Conservation (phyloP, 2,329 filamentous ascomycete species). For the Zymoseptoria crescenta region DNA sequence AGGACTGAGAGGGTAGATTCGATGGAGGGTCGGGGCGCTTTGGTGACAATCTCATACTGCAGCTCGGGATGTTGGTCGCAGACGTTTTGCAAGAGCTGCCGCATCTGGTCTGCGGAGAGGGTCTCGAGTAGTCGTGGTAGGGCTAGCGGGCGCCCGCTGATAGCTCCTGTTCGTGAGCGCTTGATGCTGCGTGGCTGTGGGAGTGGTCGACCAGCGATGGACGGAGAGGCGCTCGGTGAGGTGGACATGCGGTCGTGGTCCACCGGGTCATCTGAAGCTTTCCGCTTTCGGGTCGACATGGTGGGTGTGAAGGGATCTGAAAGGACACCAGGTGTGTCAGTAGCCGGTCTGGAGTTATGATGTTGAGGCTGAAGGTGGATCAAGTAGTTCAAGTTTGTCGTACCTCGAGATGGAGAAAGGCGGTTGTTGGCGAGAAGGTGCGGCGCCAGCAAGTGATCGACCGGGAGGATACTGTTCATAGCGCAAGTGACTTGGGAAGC, state of each 20-base stretch:
- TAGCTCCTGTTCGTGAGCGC: conserved; percentile 59
- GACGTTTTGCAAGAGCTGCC: conserved; percentile 79
- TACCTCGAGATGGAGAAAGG: conserved; percentile 54
- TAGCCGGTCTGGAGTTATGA: conserved; percentile 27
- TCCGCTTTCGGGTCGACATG: conserved; percentile 64
- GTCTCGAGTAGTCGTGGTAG: conserved; percentile 84
- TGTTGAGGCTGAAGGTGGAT: conserved; percentile 26
- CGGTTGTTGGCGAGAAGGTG: conserved; percentile 55
- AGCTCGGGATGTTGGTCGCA: conserved; percentile 85
- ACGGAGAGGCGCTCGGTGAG: conserved; percentile 76
- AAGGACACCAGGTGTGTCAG: conserved; percentile 16
- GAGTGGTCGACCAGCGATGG: conserved; percentile 61
- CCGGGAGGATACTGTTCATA: conserved; percentile 56
- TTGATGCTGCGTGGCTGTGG: conserved; percentile 55
- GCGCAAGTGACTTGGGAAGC: conserved; percentile 4
- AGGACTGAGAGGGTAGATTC: conserved; percentile 72
- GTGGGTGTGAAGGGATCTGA: conserved; percentile 32
- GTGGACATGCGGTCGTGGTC: conserved; percentile 77
- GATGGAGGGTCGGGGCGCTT: conserved; percentile 81
- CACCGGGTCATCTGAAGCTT: conserved; percentile 65
- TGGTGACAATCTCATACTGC: conserved; percentile 71
- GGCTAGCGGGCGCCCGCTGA: conserved; percentile 53
- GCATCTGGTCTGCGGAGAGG: conserved; percentile 74
- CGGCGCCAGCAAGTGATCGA: conserved; percentile 51
- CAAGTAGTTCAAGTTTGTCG: conserved; percentile 21